Conservation (phyloP, 345 rosid species). For the Arabidopsis arenosa region DNA sequence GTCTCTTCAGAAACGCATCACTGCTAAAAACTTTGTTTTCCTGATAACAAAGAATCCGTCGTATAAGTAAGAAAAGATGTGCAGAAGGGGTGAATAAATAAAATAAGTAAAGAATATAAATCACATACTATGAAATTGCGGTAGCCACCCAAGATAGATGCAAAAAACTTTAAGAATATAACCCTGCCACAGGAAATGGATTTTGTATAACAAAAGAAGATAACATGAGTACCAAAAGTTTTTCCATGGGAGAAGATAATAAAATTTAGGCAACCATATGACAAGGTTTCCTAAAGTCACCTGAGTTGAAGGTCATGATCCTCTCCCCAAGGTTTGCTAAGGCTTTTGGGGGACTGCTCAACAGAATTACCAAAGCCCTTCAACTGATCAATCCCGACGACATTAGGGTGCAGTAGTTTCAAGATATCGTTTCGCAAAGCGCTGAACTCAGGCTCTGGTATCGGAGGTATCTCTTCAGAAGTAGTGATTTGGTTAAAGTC, state of each 20-base stretch:
- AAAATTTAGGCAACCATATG: slow-evolving; percentile 16
- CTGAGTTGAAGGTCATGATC: slow-evolving; percentile 94
- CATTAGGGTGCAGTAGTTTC: slow-evolving; percentile 82
- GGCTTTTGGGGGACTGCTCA: slow-evolving; percentile 59
- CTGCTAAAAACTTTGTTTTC: slow-evolving; percentile 84
- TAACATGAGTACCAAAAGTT: slow-evolving; percentile 14
- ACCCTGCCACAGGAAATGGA: slow-evolving; percentile 66
- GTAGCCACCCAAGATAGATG: slow-evolving; percentile 94
- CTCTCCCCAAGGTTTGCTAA: slow-evolving; percentile 93
- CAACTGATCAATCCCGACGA: slow-evolving; percentile 87
- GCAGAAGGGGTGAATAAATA: slow-evolving; percentile 8
- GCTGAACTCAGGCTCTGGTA: slow-evolving; percentile 97
- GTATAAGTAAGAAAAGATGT: slow-evolving; percentile 24
- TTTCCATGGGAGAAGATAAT: not conserved
- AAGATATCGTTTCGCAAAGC: slow-evolving; percentile 74
- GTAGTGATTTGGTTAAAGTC: slow-evolving; percentile 85
- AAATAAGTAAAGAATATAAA: slow-evolving; percentile 29
- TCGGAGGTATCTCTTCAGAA: slow-evolving; percentile 87
- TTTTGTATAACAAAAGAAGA: slow-evolving; percentile 36
- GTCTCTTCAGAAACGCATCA: slow-evolving; percentile 92
- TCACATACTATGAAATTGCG: slow-evolving; percentile 93
- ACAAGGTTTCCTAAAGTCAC: slow-evolving; percentile 55
- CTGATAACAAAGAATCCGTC: slow-evolving; percentile 49
- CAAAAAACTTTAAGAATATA: slow-evolving; percentile 89
- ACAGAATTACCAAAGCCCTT: slow-evolving; percentile 57